phyloP scores from a whole-genome alignment of 1,139 yeast genomes.

The Scheffersomyces titani region DNA sequence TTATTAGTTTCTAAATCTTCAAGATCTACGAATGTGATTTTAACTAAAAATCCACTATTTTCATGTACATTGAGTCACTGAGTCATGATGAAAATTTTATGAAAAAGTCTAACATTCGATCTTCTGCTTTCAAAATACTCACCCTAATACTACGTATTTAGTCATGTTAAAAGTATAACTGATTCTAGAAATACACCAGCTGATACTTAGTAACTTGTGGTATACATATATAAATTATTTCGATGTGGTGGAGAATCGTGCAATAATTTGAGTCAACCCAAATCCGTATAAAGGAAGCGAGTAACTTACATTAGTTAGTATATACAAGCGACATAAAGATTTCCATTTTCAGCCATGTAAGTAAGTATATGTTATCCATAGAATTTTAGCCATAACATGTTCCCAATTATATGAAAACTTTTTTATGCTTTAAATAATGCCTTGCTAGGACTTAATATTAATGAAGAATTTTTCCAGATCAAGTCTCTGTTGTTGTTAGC shows the following conservation, averaged over 20 bases:
- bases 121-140: constrained; percentile 14
- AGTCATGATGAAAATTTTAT: not conserved
- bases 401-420: not conserved
- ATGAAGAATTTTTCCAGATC: not conserved
- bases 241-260: not conserved
- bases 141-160: constrained; percentile 35
- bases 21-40: constrained; percentile 9
- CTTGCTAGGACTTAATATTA: not conserved
- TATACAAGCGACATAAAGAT: not conserved
- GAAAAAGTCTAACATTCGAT: not conserved
- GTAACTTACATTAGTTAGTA: not conserved
- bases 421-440: not conserved
- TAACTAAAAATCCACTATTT: not conserved
- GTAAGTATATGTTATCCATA: not conserved
- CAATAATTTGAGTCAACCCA: not conserved
- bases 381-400: not conserved
- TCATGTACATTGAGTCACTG: not conserved
- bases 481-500: not conserved
- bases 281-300: not conserved
- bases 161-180: constrained; percentile 15
- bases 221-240: no score
- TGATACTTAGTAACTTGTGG: not conserved
- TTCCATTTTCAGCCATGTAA: not conserved
- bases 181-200: not conserved
- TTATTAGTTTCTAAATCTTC: not conserved